Evolutionary conservation across 2,329 filamentous ascomycete genomes (phyloP), one percentile per base, ranked within the genome.

Genomic region (Alternaria triticimaculans): DNA sequence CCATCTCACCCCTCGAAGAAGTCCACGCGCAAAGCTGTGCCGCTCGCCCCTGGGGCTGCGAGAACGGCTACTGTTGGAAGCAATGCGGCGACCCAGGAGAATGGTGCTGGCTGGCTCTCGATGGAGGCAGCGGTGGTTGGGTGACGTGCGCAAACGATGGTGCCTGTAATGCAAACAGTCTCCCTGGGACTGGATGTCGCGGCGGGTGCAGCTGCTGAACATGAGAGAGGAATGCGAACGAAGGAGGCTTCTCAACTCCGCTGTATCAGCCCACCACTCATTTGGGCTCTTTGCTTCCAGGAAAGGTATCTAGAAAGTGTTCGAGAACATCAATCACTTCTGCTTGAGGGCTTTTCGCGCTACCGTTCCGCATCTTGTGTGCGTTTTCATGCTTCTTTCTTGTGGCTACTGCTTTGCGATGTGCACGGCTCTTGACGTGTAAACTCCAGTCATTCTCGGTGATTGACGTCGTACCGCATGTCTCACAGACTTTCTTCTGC

Each of bases 401-500:
- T 7, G 56, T 55, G 0, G 72, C 73, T 7, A 76, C 72, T n/a
- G 74, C 75, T 60, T 79, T 78, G 49, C 79, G 78, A 70, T 93
- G 89, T 4, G 81, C 78, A 41, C 84, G 82, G 60, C 88, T 87
- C 55, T 82, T 82, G 11, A 87, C 73, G 75, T 90, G 89, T 37
- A 83, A 75, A 20, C 80, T 76, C 87, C 88, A 90, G 64, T 89
- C 85, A 26, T 84, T 83, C 62, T 86, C 83, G 0, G 84, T 87
- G 37, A 86, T 83, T 62, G 86, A 82, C 1, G 84, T 85, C 53
- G 84, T 86, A 15, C 83, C 82, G 75, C 96, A 99, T 1, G 89
- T 69, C 3, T 93, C 89, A 73, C 96, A 99, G 18, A 85, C 87
- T 69, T 86, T 84, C 64, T 84, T 83, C 25, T 82, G 74, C 78